Evolutionary conservation across 1,284 basidiomycete genomes (phyloP).

Genomic region (Pseudozyma sp.): DNA sequence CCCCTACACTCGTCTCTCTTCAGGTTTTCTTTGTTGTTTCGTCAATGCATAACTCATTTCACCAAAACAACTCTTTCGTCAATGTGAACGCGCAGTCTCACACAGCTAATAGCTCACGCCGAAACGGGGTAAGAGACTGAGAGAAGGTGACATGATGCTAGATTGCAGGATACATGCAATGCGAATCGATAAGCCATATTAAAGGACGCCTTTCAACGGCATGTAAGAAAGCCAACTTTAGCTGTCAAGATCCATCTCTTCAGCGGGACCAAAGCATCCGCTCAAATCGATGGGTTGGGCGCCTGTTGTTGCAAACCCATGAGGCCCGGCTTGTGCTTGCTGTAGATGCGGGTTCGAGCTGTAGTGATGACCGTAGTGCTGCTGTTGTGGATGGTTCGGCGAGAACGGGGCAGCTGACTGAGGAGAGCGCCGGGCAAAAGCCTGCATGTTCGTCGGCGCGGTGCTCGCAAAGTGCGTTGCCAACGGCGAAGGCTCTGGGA

Average conservation of each 20-base stretch:
- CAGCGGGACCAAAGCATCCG: conserved; percentile 24
- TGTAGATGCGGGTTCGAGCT: conserved; percentile 2
- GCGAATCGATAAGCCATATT: too few species aligned
- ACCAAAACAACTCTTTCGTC: neutral
- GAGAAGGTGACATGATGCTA: neutral
- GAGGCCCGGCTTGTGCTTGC: neutral
- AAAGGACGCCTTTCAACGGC: neutral
- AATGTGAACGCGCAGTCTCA: too few species aligned
- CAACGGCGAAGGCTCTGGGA: conserved; percentile 28
- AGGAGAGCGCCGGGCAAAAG: neutral
- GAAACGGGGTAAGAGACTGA: too few species aligned
- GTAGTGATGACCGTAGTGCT: conserved; percentile 23
- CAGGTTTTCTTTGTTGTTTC: neutral
- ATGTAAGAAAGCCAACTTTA: conserved; percentile 1
- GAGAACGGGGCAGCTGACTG: neutral
- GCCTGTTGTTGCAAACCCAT: conserved; percentile 1
- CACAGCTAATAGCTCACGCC: too few species aligned
- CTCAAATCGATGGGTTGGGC: conserved; percentile 40
- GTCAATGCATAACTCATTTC: conserved; percentile 5
- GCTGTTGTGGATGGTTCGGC: neutral
- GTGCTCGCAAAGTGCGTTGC: conserved; percentile 10
- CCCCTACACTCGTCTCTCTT: neutral
- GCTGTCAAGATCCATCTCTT: conserved; percentile 50
- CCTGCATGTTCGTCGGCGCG: too few species aligned
- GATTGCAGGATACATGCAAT: neutral